Conservation (phyloP, 2,329 filamentous ascomycete genomes). For the Talaromyces sp. region DNA sequence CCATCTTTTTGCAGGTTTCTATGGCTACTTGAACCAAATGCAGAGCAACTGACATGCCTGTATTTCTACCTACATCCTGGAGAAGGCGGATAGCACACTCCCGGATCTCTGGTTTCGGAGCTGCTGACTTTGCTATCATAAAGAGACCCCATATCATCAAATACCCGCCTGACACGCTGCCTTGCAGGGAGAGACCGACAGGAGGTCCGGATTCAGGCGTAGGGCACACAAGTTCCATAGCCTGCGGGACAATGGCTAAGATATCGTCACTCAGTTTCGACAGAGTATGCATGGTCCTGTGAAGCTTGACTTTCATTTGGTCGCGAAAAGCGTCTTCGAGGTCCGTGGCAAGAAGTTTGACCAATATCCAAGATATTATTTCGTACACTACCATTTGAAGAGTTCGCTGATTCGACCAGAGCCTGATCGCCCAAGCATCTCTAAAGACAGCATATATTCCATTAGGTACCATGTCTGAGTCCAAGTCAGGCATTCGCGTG, state of each 20-base stretch:
- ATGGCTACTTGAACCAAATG: neutral
- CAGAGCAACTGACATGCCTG: neutral
- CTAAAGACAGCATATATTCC: neutral
- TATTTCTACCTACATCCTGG: neutral
- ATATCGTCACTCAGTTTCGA: neutral
- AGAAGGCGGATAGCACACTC: neutral
- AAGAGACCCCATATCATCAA: neutral
- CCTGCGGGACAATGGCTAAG: neutral
- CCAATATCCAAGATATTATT: neutral
- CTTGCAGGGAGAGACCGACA: neutral
- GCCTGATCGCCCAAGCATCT: neutral
- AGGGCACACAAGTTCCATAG: neutral
- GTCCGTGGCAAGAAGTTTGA: neutral
- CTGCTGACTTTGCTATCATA: neutral
- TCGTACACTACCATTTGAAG: neutral
- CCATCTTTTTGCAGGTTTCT: neutral
- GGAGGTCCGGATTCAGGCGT: neutral
- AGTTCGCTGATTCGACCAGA: neutral
- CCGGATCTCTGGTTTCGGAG: neutral
- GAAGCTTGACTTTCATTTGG: neutral
- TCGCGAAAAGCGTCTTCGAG: neutral
- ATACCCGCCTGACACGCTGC: neutral
- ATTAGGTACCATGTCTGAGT: neutral
- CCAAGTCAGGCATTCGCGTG: neutral
- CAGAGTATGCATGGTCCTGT: neutral